A percentile compares a stretch with the other conserved stretches of the same genome.
Evolutionary conservation across 495 filamentous ascomycete species (phyloP).

Genomic region (Podospora tetraspora): DNA sequence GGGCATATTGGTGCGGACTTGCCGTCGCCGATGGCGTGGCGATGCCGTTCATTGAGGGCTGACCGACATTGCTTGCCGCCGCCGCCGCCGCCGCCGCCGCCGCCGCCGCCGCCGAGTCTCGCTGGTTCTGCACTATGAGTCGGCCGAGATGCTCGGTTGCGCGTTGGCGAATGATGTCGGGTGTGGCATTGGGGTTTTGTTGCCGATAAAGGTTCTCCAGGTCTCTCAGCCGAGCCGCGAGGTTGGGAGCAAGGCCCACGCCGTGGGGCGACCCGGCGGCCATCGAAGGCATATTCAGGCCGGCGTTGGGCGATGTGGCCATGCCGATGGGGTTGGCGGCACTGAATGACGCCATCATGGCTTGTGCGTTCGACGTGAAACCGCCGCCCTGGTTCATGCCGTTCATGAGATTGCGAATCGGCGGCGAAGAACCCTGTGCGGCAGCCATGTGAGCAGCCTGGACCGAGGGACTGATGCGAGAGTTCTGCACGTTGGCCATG

Average conservation of each 20-base stretch:
- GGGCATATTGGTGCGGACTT: constrained; percentile 64
- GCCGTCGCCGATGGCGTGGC: constrained; percentile 24
- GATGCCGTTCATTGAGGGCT: not conserved
- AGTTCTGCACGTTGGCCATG: constrained; percentile 30
- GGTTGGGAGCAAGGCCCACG: constrained; percentile 26
- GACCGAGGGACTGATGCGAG: constrained; percentile 10
- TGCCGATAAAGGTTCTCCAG: constrained; percentile 33
- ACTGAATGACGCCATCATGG: constrained; percentile 42
- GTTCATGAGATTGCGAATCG: constrained; percentile 46
- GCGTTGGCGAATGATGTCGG: constrained; percentile 55
- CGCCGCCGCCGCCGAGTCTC: constrained; percentile 56
- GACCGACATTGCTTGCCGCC: constrained; percentile 19
- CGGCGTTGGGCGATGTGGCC: constrained; percentile 35
- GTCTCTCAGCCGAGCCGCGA: constrained; percentile 24
- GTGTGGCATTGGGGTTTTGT: constrained; percentile 51
- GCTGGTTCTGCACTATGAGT: constrained; percentile 30
- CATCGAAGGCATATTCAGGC: constrained; percentile 33
- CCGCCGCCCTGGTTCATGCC: constrained; percentile 44
- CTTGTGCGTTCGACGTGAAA: constrained; percentile 41
- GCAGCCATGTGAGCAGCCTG: constrained; percentile 31
- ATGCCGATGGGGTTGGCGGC: constrained; percentile 34
- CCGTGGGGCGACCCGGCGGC: constrained; percentile 35
- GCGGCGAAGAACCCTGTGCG: constrained; percentile 35
- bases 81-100: constrained; percentile 65
- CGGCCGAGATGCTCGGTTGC: constrained; percentile 52